These are phyloP conservation scores for Lathyrus oleraceus DNA, from an alignment of 306 rosid species.

Conservation along the genomic window DNA sequence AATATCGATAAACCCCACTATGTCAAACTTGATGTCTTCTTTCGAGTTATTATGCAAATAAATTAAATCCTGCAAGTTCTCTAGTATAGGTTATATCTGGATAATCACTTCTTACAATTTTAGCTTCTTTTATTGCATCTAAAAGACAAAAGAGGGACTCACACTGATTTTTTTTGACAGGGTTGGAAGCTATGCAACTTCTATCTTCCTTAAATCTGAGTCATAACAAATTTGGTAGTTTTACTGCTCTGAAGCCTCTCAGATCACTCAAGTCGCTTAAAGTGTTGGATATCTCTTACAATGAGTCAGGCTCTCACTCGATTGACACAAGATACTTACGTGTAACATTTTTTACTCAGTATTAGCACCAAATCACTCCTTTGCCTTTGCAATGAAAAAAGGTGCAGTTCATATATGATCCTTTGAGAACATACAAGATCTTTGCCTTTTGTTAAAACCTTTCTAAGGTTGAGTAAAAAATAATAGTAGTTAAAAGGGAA, in stretches of 20 bases:
- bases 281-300: slow-evolving; percentile 66
- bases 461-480: too few species aligned
- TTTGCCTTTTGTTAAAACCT: background rate
- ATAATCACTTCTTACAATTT: background rate
- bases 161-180: slow-evolving; percentile 50
- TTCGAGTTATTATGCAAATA: background rate
- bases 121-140: slow-evolving; percentile 24
- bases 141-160: slow-evolving; percentile 13
- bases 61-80: slow-evolving; percentile 1
- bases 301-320: slow-evolving; percentile 69
- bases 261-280: slow-evolving; percentile 62
- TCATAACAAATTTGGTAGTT: slow-evolving; percentile 66
- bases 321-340: slow-evolving; percentile 69
- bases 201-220: slow-evolving; percentile 75
- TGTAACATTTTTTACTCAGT: background rate
- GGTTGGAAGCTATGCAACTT: slow-evolving; percentile 90
- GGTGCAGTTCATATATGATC: slow-evolving; percentile 9
- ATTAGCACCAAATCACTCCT: background rate
- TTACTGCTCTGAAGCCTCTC: slow-evolving; percentile 73
- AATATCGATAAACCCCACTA: background rate
- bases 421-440: slow-evolving; percentile 8
- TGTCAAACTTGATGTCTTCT: background rate
- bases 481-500: background rate
- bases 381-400: slow-evolving; percentile 2
- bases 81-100: slow-evolving; percentile 15